Evolutionary conservation across 371 early-diverging fungal species (phyloP), one percentile per base, ranked within the genome.

Genomic region (Mucor plumbeus): DNA sequence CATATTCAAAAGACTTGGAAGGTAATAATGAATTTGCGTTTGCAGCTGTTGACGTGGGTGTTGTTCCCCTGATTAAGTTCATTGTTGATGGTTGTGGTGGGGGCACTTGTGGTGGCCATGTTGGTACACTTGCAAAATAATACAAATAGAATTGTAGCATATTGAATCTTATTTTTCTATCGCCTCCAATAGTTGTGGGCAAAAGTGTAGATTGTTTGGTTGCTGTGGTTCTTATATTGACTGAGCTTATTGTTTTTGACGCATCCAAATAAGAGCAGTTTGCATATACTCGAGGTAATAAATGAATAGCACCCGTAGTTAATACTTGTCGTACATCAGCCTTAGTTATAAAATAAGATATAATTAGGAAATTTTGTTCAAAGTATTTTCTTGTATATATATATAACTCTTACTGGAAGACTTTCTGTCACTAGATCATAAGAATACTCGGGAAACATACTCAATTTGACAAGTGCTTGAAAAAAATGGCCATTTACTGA

Each of bases 71-170:
- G 7, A 56, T 61, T 7, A 34, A 39, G 3, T 8, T 43, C 15
- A 17, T 47, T 44, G 31, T 6, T 13, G 65, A 7, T 47, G 58
- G 33, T 2, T 14, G 31, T 9, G 13, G 58, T 17, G 53, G 11
- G 0, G 61, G 40, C 6, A 56, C n/a, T 21, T 61, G 36, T 14
- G 72, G 62, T 41, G 64, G 59, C 74, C 76, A 78, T 5, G 79
- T 75, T 8, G 76, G 66, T 38, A 71, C 70, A 38, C 65, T 72
- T 19, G 67, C 50, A 34, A 74, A 61, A 21, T 81, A 74, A 43
- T 71, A 77, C 7, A 81, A 61, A 44, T 74, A 81, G 33, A 81
- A 78, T 41, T 81, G 81, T 14, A 78, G 57, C 65, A 70, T 74
- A 17, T 72, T 78, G 57, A 81, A 71, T 41, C 56, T 63, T 43